These are phyloP conservation scores for Colletotrichum tofieldiae DNA, from an alignment of 2,329 filamentous ascomycete genomes.

Conservation along the genomic window DNA sequence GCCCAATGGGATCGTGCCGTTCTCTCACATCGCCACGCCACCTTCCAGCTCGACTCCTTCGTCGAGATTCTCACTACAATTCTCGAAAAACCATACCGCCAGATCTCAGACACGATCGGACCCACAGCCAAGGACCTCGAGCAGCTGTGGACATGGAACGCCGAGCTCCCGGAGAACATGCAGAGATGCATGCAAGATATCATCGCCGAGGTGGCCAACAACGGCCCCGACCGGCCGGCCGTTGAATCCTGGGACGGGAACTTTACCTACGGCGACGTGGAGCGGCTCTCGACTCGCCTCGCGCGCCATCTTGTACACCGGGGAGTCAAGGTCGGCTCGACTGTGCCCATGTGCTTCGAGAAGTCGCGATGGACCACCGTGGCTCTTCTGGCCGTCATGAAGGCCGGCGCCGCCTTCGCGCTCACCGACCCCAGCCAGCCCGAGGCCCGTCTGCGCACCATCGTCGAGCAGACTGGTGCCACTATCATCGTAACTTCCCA, in stretches of 20 bases:
- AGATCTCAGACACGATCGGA: conserved; percentile 38
- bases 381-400: conserved; percentile 63
- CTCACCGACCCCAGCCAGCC: conserved; percentile 65
- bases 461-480: conserved; percentile 61
- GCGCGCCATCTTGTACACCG: conserved; percentile 56
- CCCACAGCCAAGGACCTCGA: conserved; percentile 56
- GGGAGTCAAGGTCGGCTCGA: conserved; percentile 57
- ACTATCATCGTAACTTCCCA: conserved; percentile 58
- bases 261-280: conserved; percentile 63
- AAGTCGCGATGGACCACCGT: conserved; percentile 64
- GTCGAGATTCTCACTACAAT: conserved; percentile 44
- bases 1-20: conserved; percentile 44
- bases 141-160: conserved; percentile 65
- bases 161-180: conserved; percentile 57
- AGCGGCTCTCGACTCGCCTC: conserved; percentile 58
- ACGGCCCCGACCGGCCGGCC: conserved; percentile 58
- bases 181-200: conserved; percentile 64
- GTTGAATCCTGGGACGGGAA: conserved; percentile 67
- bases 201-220: conserved; percentile 56
- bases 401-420: conserved; percentile 64
- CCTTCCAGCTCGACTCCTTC: conserved; percentile 44
- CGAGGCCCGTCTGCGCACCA: conserved; percentile 60
- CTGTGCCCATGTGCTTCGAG: conserved; percentile 67
- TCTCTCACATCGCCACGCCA: conserved; percentile 42
- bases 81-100: conserved; percentile 38